Conservation (phyloP, 345 rosid species). For the Toxicodendron radicans region DNA sequence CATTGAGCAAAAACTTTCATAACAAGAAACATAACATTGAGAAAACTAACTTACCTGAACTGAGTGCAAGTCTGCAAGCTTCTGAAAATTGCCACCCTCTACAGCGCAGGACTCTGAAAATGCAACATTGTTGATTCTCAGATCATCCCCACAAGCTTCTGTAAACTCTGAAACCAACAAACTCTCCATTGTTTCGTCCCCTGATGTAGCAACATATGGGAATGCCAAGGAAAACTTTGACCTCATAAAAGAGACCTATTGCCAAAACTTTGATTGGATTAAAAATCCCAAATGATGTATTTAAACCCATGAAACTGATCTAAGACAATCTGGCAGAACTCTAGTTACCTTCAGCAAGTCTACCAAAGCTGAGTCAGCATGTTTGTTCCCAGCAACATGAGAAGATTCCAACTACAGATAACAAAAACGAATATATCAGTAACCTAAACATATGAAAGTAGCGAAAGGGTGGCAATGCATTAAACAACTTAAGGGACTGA, state of each 20-base stretch:
- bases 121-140: constrained; percentile 53
- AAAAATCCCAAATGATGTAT: background rate
- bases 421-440: constrained; percentile 24
- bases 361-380: constrained; percentile 53
- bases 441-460: background rate
- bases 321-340: constrained; percentile 1
- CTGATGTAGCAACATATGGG: constrained; percentile 75
- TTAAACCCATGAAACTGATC: background rate
- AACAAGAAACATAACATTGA: background rate
- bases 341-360: constrained; percentile 65
- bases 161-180: constrained; percentile 65
- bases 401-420: constrained; percentile 61
- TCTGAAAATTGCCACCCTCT: constrained; percentile 59
- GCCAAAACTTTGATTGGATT: background rate
- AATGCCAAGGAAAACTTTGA: constrained; percentile 94
- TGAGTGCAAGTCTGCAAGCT: constrained; percentile 57
- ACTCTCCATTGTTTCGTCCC: constrained; percentile 71
- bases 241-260: constrained; percentile 56
- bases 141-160: constrained; percentile 59
- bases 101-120: constrained; percentile 72
- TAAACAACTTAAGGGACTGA: background rate
- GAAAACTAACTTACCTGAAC: constrained; percentile 49
- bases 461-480: constrained; percentile 3
- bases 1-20: constrained; percentile 1
- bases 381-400: constrained; percentile 61